A percentile compares a stretch with the other conserved stretches of the same genome.
Evolutionary conservation across 331 rosid species (phyloP).

Genomic region (Prunus yedoensis): DNA sequence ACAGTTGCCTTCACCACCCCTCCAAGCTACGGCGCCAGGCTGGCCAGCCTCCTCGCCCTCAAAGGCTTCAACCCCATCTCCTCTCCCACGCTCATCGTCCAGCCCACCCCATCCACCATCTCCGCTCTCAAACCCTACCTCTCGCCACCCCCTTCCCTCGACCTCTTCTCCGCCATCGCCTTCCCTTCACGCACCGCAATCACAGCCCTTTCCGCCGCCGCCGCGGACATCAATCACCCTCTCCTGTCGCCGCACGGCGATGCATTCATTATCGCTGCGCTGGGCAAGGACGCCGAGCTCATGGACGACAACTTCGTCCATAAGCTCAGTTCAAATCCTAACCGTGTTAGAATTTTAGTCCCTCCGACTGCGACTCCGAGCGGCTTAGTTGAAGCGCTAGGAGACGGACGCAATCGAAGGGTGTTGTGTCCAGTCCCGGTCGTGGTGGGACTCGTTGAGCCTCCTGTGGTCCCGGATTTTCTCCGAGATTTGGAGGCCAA

Average conservation of each 20-base stretch:
- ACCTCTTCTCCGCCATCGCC: slow-evolving; percentile 63
- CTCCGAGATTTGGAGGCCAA: slow-evolving; percentile 39
- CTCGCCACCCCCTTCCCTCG: slow-evolving; percentile 39
- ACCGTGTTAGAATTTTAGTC: slow-evolving; percentile 43
- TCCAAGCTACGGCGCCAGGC: slow-evolving; percentile 59
- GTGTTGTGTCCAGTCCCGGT: slow-evolving; percentile 62
- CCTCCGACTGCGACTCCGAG: slow-evolving; percentile 59
- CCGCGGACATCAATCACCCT: slow-evolving; percentile 28
- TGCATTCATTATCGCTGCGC: slow-evolving; percentile 58
- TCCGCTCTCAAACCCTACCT: slow-evolving; percentile 42
- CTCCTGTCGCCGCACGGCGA: slow-evolving; percentile 48
- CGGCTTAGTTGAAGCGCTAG: slow-evolving; percentile 40
- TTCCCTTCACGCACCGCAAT: slow-evolving; percentile 73
- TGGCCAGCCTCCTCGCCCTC: slow-evolving; percentile 47
- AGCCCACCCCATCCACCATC: slow-evolving; percentile 38
- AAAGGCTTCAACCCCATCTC: slow-evolving; percentile 49
- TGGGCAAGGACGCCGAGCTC: slow-evolving; percentile 73
- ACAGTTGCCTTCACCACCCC: slow-evolving; percentile 74
- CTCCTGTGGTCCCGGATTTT: slow-evolving; percentile 69
- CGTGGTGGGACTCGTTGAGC: slow-evolving; percentile 57
- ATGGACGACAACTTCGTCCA: slow-evolving; percentile 33
- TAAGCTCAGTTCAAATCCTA: slow-evolving; percentile 25
- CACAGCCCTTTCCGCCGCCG: slow-evolving; percentile 46
- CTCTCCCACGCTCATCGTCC: slow-evolving; percentile 58
- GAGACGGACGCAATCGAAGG: slow-evolving; percentile 41